Base-by-base conservation (phyloP, 2,329 filamentous ascomycete genomes). In the Penicillium olsonii region DNA sequence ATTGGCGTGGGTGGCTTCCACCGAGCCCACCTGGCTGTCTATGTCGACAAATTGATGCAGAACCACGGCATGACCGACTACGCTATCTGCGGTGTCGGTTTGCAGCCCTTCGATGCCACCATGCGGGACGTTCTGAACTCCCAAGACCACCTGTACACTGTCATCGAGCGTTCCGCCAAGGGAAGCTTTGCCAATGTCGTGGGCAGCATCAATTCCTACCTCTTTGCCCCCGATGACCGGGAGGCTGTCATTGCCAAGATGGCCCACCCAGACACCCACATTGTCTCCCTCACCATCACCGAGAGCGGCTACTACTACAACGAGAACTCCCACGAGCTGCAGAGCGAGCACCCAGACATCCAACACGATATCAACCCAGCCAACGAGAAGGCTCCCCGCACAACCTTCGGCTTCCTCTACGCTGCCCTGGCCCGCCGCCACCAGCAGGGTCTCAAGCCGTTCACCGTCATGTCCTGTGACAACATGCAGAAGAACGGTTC, bases 271-370 rank as follows among this genome's bases (percentile, higher is more conserved):
- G 77, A 80, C 59, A 81, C 78, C 11, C 75, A 73, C 61, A 81
- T 81, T 52, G 78, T 81, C 26, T 81, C 78, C 14, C 62, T 81
- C 63, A 81, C 78, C 60, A 81, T 81, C 62, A 81, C 78, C 37
- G 78, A 81, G 69, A 78, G 75, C 60, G 78, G 78, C 54, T 81
- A 81, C 74, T 81, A 78, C 69, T 80, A 80, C 71, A 79, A 81
- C 62, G 78, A 81, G 62, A 79, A 81, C 71, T 77, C 78, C n/a
- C 78, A 81, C 68, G 66, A 80, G 68, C 70, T 81, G 50, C 65
- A 74, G 53, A 63, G 64, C 29, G 71, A 80, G 37, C 70, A 80
- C 62, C 67, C 76, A 8, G 77, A 80, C 57, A 80, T 81, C 43
- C 70, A 74, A 58, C 70, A 68, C 58, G 78, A 81, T 57, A 67